Conservation (phyloP, 805 yeast genomes). For the Pichia membranifaciens region DNA sequence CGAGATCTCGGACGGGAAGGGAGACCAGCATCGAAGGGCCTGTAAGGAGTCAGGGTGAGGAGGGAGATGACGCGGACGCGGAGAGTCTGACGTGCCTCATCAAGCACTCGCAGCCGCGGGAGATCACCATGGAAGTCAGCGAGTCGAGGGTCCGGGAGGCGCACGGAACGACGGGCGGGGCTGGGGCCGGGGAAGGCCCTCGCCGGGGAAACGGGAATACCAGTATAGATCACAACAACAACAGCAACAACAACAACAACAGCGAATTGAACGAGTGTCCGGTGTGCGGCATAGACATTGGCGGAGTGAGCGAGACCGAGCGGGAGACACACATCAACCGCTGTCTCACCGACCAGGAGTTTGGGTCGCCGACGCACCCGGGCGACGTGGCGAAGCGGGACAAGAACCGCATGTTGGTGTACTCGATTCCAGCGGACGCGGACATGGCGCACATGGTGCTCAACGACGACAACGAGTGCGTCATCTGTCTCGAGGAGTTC, state of each 20-base stretch:
- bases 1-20: neutral
- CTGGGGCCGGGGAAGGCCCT: no score
- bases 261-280: slow-evolving; percentile 39
- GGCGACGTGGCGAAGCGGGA: slow-evolving; percentile 33
- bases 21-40: neutral
- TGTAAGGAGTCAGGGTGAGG: neutral
- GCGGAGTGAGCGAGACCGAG: slow-evolving; percentile 21
- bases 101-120: slow-evolving; percentile 14
- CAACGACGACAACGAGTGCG: slow-evolving; percentile 67
- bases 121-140: slow-evolving; percentile 11
- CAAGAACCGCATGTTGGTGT: slow-evolving; percentile 81
- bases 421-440: slow-evolving; percentile 43
- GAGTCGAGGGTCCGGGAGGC: neutral
- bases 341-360: slow-evolving; percentile 59
- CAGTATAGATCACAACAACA: no score
- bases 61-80: neutral
- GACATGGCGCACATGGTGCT: slow-evolving; percentile 17
- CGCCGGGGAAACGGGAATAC: no score
- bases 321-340: slow-evolving; percentile 64
- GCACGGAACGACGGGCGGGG: neutral
- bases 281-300: slow-evolving; percentile 32
- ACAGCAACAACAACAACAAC: neutral
- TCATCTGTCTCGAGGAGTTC: slow-evolving; percentile 88
- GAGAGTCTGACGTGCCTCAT: neutral
- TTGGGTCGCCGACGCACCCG: slow-evolving; percentile 43